Evolutionary conservation across 2,329 filamentous ascomycete species (phyloP), one percentile per base, ranked within the genome.

Genomic region (Beauveria medogensis): DNA sequence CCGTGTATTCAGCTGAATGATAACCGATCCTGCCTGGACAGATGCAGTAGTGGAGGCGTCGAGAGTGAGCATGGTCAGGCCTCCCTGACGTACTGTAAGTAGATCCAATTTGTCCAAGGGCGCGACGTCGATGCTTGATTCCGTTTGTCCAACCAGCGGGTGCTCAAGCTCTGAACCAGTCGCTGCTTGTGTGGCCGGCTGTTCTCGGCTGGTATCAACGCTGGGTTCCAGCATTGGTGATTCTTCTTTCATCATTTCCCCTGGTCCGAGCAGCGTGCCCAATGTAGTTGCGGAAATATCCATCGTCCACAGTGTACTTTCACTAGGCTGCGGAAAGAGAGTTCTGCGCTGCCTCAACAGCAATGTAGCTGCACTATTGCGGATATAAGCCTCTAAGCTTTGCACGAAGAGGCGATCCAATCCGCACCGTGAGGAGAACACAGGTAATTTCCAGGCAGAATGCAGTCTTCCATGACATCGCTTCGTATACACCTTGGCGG

Each of bases 401-500:
- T 59, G 20, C 20, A 60, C 28, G 41, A 60, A 48, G 41, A 47
- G 37, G 41, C 41, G 48, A 9, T 54, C 41, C 16, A 60, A 37
- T 26, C 24, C 26, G 28, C 20, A 53, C 22, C 1, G 2, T 60
- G 16, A 53, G 43, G 50, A 50, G 41, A 60, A 48, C 12, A 54
- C 16, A 34, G 56, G 57, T 54, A 60, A 47, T 16, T 54, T 60
- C 57, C 3, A 54, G 56, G 34, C 20, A 50, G 55, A 46, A 18
- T 82, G 81, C 2, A 83, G 61, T 43, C 62, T 73, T 3, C 77
- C 76, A 63, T 82, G 78, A 2, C 70, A 74, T 46, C 69, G 70
- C 3, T 77, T 75, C 1, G 73, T 74, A 48, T 76, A 64, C 44
- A 78, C 75, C 46, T 69, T 70, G 3, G 74, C 73, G 61, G 80